Evolutionary conservation across 176 grass and related monocot species (phyloP).

Genomic region (Bolboschoenus planiculmis): DNA sequence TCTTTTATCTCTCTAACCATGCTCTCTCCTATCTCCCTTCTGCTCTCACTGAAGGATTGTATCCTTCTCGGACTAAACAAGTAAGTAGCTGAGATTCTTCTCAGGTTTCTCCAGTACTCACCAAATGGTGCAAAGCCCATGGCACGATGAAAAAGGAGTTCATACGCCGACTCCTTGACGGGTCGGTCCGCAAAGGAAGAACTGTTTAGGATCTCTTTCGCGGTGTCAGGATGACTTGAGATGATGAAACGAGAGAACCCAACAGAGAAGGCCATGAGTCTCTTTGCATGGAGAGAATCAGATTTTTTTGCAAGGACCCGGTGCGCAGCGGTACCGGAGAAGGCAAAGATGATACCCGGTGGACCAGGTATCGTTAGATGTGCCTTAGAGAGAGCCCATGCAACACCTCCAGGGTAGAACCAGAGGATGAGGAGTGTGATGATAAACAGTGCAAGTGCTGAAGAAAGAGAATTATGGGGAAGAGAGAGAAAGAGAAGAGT

Average conservation of each 20-base stretch:
- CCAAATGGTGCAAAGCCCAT: conserved; percentile 29
- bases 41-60: conserved; percentile 14
- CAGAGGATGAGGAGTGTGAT: conserved; percentile 34
- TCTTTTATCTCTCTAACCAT: conserved; percentile 20
- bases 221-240: not conserved
- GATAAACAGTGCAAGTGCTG: conserved; percentile 20
- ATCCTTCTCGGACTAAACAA: conserved; percentile 35
- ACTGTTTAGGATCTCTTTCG: conserved; percentile 13
- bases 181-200: not conserved
- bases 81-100: conserved; percentile 35
- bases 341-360: conserved; percentile 30
- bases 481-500: not conserved
- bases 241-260: conserved; percentile 18
- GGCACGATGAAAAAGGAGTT: conserved; percentile 13
- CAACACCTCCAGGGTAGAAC: conserved; percentile 35
- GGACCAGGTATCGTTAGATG: conserved; percentile 25
- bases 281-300: conserved; percentile 10
- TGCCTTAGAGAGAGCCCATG: conserved; percentile 42
- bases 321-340: conserved; percentile 17
- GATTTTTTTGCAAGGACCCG: conserved; percentile 8
- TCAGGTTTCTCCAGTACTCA: conserved; percentile 40
- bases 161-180: conserved; percentile 12
- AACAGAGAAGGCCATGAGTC: conserved; percentile 29
- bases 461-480: conserved; percentile 9
- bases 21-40: conserved; percentile 12